Percentiles rank a stretch among this genome's conserved stretches.
Conservation (phyloP, 1,139 yeast species). For the Scheffersomyces cryptocercus region DNA sequence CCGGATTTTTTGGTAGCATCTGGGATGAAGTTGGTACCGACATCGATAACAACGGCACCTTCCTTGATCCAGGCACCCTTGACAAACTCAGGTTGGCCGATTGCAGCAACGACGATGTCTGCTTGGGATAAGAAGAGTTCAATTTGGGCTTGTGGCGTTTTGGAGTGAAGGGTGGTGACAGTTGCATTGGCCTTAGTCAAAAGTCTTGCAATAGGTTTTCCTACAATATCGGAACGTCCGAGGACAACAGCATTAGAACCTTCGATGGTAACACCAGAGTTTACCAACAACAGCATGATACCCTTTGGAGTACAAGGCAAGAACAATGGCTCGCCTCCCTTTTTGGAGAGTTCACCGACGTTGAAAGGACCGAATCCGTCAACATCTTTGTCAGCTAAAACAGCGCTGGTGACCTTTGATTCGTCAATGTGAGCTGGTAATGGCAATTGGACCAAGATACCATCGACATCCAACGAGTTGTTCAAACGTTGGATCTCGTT, state of each 20-base stretch:
- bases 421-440: constrained; percentile 83
- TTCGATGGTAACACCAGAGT: constrained; percentile 58
- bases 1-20: constrained; percentile 82
- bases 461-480: constrained; percentile 71
- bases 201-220: constrained; percentile 86
- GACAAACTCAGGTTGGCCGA: constrained; percentile 81
- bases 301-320: constrained; percentile 98
- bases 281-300: constrained; percentile 71
- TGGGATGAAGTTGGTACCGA: constrained; percentile 87
- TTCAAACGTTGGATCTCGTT: constrained; percentile 63
- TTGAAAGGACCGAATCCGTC: constrained; percentile 94
- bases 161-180: constrained; percentile 82
- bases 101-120: constrained; percentile 89
- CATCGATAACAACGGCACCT: constrained; percentile 89
- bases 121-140: constrained; percentile 65
- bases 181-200: constrained; percentile 80
- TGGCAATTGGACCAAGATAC: constrained; percentile 89
- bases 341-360: constrained; percentile 89
- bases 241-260: constrained; percentile 92
- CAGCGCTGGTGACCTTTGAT: constrained; percentile 73
- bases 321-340: constrained; percentile 81
- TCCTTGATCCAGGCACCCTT: constrained; percentile 87
- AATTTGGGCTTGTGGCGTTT: constrained; percentile 59
- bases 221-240: constrained; percentile 96
- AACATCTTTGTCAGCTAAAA: constrained; percentile 80